phyloP scores from a whole-genome alignment of 371 early-diverging fungal genomes.

The Mucor sp. region DNA sequence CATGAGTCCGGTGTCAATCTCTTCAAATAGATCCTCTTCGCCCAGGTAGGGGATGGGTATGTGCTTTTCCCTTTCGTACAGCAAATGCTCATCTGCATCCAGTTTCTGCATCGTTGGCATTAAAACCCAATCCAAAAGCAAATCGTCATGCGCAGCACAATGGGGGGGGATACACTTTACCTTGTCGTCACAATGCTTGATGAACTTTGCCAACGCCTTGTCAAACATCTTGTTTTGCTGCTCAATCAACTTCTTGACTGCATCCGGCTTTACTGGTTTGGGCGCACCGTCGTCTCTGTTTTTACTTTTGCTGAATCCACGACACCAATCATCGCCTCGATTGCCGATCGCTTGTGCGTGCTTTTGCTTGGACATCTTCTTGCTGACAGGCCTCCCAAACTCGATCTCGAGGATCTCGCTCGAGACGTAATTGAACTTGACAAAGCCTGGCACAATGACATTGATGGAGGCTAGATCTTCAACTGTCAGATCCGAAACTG shows the following conservation, averaged over 20 bases:
- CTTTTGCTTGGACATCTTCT: slow-evolving; percentile 16
- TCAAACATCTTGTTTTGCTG: slow-evolving; percentile 31
- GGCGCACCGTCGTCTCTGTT: neutral
- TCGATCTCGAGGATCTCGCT: slow-evolving; percentile 18
- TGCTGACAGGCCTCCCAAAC: slow-evolving; percentile 32
- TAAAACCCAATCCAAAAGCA: neutral
- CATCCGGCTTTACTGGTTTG: slow-evolving; percentile 27
- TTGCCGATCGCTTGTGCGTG: slow-evolving; percentile 15
- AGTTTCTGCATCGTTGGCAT: neutral
- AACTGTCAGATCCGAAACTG: slow-evolving; percentile 22
- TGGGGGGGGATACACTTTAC: slow-evolving; percentile 1
- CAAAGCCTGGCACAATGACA: slow-evolving; percentile 35
- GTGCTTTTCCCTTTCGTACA: slow-evolving; percentile 6
- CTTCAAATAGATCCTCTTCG: slow-evolving; percentile 4
- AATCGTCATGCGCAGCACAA: neutral
- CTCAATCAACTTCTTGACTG: slow-evolving; percentile 31
- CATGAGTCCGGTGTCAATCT: neutral
- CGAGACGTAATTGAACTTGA: slow-evolving; percentile 18
- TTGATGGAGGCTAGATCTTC: slow-evolving; percentile 43
- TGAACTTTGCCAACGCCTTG: slow-evolving; percentile 20
- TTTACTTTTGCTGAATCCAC: slow-evolving; percentile 2
- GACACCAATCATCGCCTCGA: slow-evolving; percentile 17
- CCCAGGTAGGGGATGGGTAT: slow-evolving; percentile 13
- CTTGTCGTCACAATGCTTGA: slow-evolving; percentile 28
- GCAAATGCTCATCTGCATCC: slow-evolving; percentile 18